Percentiles rank a stretch among this genome's conserved stretches.
These are phyloP conservation scores for Claviceps sp. DNA, from an alignment of 2,329 filamentous ascomycete species.

Conservation along the genomic window DNA sequence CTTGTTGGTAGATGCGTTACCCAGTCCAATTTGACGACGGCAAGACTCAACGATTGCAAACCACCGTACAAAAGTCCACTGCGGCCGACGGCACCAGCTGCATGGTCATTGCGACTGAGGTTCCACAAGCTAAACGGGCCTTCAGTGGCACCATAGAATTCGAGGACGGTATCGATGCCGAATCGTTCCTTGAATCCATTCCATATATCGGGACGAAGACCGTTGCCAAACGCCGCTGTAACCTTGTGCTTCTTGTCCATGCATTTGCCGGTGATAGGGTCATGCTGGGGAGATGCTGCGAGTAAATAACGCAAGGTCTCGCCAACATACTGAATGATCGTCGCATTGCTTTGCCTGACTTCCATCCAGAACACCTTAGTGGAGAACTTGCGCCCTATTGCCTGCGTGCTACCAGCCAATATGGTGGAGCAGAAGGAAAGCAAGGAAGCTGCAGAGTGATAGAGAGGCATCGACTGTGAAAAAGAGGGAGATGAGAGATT, in stretches of 20 bases:
- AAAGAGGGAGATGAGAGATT: neutral
- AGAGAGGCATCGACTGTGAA: slow-evolving; percentile 64
- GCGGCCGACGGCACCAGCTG: slow-evolving; percentile 66
- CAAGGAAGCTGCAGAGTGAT: slow-evolving; percentile 67
- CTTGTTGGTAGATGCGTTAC: slow-evolving; percentile 55
- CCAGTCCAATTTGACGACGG: slow-evolving; percentile 58
- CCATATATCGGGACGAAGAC: slow-evolving; percentile 77
- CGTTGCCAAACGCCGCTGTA: slow-evolving; percentile 71
- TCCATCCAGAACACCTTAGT: slow-evolving; percentile 66
- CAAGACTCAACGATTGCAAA: slow-evolving; percentile 35
- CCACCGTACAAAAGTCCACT: slow-evolving; percentile 48
- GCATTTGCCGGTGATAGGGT: slow-evolving; percentile 50
- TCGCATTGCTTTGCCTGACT: slow-evolving; percentile 55
- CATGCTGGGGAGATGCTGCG: slow-evolving; percentile 46
- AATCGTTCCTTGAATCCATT: slow-evolving; percentile 71
- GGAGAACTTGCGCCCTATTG: slow-evolving; percentile 67
- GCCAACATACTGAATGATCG: slow-evolving; percentile 75
- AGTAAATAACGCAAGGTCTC: slow-evolving; percentile 78
- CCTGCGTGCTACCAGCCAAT: slow-evolving; percentile 48
- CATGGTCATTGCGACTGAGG: slow-evolving; percentile 55
- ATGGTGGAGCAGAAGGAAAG: slow-evolving; percentile 54
- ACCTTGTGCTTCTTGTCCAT: slow-evolving; percentile 62
- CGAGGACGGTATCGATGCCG: slow-evolving; percentile 56
- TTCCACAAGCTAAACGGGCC: slow-evolving; percentile 60
- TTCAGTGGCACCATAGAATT: slow-evolving; percentile 75